These are phyloP conservation scores for Bolboschoenus planiculmis DNA, from an alignment of 176 grass and related monocot species.

Conservation along the genomic window DNA sequence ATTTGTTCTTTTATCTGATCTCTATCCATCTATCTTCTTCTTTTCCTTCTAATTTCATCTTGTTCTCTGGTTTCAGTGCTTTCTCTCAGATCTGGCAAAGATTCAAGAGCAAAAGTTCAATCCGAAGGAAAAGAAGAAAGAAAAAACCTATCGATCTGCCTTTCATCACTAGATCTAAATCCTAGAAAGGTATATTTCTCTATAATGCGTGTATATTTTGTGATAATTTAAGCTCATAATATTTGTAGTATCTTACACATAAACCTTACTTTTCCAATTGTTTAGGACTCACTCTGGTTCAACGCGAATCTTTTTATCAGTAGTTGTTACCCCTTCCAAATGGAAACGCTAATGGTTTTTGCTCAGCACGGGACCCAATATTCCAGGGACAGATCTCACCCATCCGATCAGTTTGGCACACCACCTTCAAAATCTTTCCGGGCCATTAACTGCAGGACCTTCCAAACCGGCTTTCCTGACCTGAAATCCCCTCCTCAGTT, in stretches of 20 bases:
- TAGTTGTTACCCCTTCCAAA: not conserved
- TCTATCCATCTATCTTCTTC: not conserved
- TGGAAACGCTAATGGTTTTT: conserved; percentile 62
- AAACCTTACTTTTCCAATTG: not conserved
- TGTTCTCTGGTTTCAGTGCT: not conserved
- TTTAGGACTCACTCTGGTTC: conserved; percentile 22
- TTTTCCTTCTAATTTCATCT: not conserved
- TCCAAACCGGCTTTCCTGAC: conserved; percentile 36
- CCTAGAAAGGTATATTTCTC: conserved; percentile 8
- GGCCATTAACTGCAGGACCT: conserved; percentile 56
- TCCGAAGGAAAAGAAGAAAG: conserved; percentile 17
- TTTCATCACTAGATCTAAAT: conserved; percentile 5
- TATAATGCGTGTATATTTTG: not conserved
- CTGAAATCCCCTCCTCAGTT: conserved; percentile 28
- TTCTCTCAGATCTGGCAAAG: conserved; percentile 24
- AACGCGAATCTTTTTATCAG: not conserved
- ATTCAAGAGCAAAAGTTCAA: conserved; percentile 21
- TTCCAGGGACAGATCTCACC: conserved; percentile 31
- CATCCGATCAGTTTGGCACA: conserved; percentile 30
- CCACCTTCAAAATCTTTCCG: conserved; percentile 34
- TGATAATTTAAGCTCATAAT: not conserved
- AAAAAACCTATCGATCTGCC: conserved; percentile 3
- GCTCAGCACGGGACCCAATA: conserved; percentile 56
- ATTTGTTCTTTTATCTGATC: not conserved
- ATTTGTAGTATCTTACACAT: not conserved